phyloP scores from a whole-genome alignment of 768 basidiomycete genomes.

The Termitomyces sp. region DNA sequence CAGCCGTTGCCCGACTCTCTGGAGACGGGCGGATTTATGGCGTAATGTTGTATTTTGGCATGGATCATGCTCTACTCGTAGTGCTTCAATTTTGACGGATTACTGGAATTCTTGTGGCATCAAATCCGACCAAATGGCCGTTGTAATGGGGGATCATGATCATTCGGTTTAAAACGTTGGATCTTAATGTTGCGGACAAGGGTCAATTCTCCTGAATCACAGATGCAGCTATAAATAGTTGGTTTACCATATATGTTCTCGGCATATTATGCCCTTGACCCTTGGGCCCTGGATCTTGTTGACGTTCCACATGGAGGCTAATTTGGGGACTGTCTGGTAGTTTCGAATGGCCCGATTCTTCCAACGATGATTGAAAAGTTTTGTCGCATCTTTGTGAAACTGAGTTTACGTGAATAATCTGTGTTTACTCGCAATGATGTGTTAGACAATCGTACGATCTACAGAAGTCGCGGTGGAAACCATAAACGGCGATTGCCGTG shows the following conservation, averaged over 20 bases:
- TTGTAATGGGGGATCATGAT: neutral
- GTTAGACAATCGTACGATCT: neutral
- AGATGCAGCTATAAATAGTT: neutral
- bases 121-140: too few species aligned
- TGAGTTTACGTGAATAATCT: neutral
- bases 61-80: neutral
- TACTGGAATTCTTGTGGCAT: neutral
- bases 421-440: neutral
- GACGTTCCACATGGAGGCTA: neutral
- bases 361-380: neutral
- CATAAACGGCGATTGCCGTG: constrained; percentile 19
- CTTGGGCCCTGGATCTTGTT: neutral
- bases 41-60: neutral
- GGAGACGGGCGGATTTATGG: constrained; percentile 31
- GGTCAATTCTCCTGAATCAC: neutral
- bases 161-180: neutral
- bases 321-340: neutral
- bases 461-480: neutral
- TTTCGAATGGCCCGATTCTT: neutral
- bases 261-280: neutral
- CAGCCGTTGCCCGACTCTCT: constrained; percentile 32
- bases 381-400: neutral
- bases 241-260: neutral
- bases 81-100: neutral
- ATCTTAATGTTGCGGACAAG: neutral